These are phyloP conservation scores for Przewalskia tangutica DNA, from an alignment of 257 asterid genomes.

Conservation along the genomic window DNA sequence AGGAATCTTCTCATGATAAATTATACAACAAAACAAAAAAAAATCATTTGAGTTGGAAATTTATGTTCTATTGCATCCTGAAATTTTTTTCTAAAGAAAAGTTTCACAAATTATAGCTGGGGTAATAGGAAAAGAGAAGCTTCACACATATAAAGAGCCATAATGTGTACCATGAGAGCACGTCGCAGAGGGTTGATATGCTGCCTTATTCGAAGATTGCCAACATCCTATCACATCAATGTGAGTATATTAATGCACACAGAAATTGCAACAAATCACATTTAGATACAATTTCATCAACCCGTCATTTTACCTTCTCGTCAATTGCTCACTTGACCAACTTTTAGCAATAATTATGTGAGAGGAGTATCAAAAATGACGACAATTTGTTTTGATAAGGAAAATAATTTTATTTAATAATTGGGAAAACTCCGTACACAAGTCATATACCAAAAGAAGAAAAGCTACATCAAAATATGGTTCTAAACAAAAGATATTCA, in stretches of 20 bases:
- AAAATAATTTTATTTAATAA: no score
- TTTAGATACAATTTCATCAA: background rate
- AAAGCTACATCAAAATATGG: no score
- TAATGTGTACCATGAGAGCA: conserved; percentile 43
- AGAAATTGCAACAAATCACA: background rate
- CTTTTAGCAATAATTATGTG: background rate
- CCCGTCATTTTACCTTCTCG: background rate
- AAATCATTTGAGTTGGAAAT: background rate
- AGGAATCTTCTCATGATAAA: conserved; percentile 44
- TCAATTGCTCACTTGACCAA: background rate
- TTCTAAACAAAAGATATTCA: no score
- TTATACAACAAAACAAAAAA: background rate
- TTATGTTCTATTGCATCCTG: background rate
- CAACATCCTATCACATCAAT: conserved; percentile 54
- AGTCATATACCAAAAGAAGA: no score
- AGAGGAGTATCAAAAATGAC: background rate
- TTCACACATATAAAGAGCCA: background rate
- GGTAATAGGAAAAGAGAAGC: background rate
- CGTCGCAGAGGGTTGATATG: conserved; percentile 89
- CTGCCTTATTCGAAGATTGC: conserved; percentile 87
- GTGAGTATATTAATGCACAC: background rate
- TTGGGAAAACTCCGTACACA: no score
- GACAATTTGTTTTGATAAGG: background rate
- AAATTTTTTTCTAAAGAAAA: background rate
- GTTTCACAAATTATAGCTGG: background rate